A percentile compares a stretch with the other conserved stretches of the same genome.
phyloP scores from a whole-genome alignment of 306 rosid genomes.

The Vicia sativa region DNA sequence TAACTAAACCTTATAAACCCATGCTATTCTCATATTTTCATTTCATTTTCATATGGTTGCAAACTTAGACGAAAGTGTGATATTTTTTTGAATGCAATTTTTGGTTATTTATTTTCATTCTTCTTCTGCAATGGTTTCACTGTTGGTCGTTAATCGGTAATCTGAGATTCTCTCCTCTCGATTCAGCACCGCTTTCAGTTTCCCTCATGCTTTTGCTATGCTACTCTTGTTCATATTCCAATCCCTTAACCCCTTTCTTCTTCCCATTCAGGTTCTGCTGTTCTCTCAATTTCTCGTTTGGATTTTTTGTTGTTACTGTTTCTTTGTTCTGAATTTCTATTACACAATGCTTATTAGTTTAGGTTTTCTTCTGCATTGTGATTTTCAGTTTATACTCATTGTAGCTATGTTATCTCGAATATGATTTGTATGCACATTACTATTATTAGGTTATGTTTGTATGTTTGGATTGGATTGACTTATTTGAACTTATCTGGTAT shows the following conservation, averaged over 20 bases:
- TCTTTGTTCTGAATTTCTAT: neutral
- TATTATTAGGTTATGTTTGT: neutral
- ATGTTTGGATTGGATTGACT: neutral
- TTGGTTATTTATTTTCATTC: neutral
- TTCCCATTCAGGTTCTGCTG: slow-evolving; percentile 3
- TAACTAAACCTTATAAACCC: neutral
- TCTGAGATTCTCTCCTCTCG: neutral
- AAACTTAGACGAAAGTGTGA: slow-evolving; percentile 13
- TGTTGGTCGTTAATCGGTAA: slow-evolving; percentile 25
- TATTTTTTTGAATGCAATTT: slow-evolving; percentile 22
- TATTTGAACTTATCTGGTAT: neutral
- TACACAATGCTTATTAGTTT: neutral
- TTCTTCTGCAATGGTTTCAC: neutral
- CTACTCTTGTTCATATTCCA: slow-evolving; percentile 21
- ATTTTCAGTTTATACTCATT: neutral
- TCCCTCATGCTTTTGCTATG: neutral
- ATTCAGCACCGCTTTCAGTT: slow-evolving; percentile 16
- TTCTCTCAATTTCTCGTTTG: neutral
- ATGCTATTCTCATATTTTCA: neutral
- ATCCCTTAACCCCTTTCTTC: slow-evolving; percentile 2
- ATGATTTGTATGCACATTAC: neutral
- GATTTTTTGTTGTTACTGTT: neutral
- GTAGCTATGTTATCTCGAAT: neutral
- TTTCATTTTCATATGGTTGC: neutral
- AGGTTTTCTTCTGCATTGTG: slow-evolving; percentile 15